phyloP scores from a whole-genome alignment of 129 eudicot genomes.

The Escallonia herrerae region DNA sequence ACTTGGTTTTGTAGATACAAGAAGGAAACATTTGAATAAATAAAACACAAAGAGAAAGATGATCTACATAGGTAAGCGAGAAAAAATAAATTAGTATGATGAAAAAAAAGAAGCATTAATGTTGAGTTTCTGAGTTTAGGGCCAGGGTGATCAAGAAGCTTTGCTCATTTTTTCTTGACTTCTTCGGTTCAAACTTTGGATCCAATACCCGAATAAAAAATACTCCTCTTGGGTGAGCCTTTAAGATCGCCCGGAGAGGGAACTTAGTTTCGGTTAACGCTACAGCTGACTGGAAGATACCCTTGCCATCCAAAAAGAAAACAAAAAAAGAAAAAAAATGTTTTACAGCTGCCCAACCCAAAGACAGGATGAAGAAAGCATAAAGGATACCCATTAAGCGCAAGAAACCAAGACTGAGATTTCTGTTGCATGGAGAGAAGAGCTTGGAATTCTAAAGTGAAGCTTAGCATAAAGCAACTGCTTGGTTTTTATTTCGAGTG shows the following conservation, averaged over 20 bases:
- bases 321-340: background rate
- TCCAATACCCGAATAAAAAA: conserved; percentile 4
- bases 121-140: background rate
- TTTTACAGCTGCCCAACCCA: conserved; percentile 8
- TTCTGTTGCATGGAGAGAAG: conserved; percentile 53
- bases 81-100: background rate
- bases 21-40: background rate
- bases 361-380: conserved; percentile 44
- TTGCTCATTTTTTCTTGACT: too few relatives aligned
- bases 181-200: background rate
- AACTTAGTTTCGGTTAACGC: too few relatives aligned
- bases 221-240: conserved; percentile 7
- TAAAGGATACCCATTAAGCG: conserved; percentile 60
- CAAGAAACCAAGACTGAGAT: conserved; percentile 48
- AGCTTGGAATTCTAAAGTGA: conserved; percentile 65
- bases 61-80: background rate
- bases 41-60: background rate
- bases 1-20: too few relatives aligned
- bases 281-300: too few relatives aligned
- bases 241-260: background rate
- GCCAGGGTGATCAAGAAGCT: background rate
- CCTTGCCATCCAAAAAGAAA: too few relatives aligned
- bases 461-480: conserved; percentile 50
- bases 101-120: background rate
- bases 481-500: conserved; percentile 23